Evolutionary conservation across 1,284 basidiomycete species (phyloP), one percentile per base, ranked within the genome.

Genomic region (Hymenochaete sp.): DNA sequence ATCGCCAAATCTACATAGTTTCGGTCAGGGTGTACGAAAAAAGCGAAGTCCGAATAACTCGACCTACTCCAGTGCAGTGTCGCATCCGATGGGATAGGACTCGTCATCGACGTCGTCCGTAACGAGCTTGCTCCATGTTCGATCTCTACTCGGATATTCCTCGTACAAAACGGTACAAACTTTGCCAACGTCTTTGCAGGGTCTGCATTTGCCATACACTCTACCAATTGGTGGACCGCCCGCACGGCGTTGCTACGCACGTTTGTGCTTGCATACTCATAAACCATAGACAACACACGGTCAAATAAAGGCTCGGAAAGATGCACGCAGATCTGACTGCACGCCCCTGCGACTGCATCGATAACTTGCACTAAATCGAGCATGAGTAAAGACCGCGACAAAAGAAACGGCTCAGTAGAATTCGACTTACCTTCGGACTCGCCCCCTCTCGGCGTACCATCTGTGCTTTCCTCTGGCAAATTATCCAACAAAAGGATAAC

Each of bases 401-500:
- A 33, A 9, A 5, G 25, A 14, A 32, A 18, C n/a, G 32, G 13
- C 10, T 14, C 7, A 37, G 11, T 40, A 8, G 13, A 26, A 45
- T 16, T 13, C 3, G 35, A 45, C 57, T 35, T 51, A 80, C 81
- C 70, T 73, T 85, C 82, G 4, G 71, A 75, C 16, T 73, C 59
- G 7, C 66, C 70, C 14, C 77, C 76, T 10, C 75, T 73, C 16
- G 65, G 62, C n/a, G 65, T 62, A 3, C 75, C 75, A 48, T 71
- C 65, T 2, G 68, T 68, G 0, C 80, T 78, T 62, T 90, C 89
- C 51, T 95, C 89, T 0, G 92, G 92, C 24, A 97, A 69, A 57
- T 91, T 88, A 60, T 91, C 86, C 52, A 93, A 79, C 3, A 96
- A 66, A 28, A 84, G 73, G 38, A 96, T 79, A 5, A 95, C 83